phyloP scores from a whole-genome alignment of 2,329 filamentous ascomycete genomes.

The Neofusicoccum sp. region DNA sequence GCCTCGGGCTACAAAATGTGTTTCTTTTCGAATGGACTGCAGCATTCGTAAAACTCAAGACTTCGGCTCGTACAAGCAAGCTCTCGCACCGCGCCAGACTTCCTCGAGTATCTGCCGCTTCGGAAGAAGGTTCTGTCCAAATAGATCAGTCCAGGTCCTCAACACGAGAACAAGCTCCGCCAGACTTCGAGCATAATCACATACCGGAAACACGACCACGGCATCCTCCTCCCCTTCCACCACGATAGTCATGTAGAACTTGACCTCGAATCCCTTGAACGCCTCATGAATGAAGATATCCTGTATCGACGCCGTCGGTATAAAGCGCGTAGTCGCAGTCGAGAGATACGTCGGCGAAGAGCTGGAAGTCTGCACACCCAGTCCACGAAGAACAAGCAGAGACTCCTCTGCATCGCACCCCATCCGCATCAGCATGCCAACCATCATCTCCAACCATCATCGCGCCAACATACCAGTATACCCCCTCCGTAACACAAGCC shows the following conservation, averaged over 20 bases:
- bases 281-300: conserved; percentile 95
- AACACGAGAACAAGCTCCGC: neutral
- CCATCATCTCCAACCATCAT: conserved; percentile 31
- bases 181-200: conserved; percentile 24
- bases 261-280: conserved; percentile 86
- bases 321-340: conserved; percentile 66
- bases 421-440: conserved; percentile 29
- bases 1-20: too few relatives aligned
- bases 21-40: too few relatives aligned
- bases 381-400: conserved; percentile 79
- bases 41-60: neutral
- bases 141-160: neutral
- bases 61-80: conserved; percentile 70
- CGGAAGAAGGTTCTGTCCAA: conserved; percentile 63
- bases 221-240: conserved; percentile 85
- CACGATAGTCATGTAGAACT: conserved; percentile 85
- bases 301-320: conserved; percentile 87
- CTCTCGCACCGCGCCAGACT: conserved; percentile 84
- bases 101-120: conserved; percentile 72
- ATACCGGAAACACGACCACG: conserved; percentile 88
- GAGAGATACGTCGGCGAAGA: conserved; percentile 67
- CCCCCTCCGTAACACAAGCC: conserved; percentile 46
- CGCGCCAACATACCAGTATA: conserved; percentile 48
- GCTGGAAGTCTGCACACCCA: conserved; percentile 85
- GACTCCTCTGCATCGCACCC: conserved; percentile 64